Evolutionary conservation across 2,329 filamentous ascomycete species (phyloP), one percentile per base, ranked within the genome.

Genomic region (Lizonia empirigonia): DNA sequence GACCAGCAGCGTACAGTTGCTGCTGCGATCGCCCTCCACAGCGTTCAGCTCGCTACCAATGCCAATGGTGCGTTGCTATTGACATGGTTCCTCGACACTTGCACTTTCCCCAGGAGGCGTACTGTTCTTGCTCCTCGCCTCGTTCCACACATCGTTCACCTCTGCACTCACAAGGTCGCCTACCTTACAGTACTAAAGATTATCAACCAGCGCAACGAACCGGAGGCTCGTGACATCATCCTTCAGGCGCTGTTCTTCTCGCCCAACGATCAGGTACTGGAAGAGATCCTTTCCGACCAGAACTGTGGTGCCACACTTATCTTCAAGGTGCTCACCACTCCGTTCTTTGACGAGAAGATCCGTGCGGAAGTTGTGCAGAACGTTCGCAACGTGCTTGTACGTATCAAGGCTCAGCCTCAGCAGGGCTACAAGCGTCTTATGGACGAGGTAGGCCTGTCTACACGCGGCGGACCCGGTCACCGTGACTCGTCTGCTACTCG

Each of bases 361-460:
- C 88, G 94, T 38, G 80, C 82, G 36, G 90, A 97, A 65, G 91
- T 97, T 18, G 85, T 96, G 5, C 91, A 96, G 67, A 97, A 91
- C 51, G 90, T 99, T 42, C 91, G 93, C 68, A 90, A 86, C 64
- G 91, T 97, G 30, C 82, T 99, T 26, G 77, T 93, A 26, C 88
- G 89, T 65, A 87, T 97, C 74, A 97, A 97, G 78, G 93, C 91
- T 5, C 90, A 96, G 67, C 91, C 94, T 13, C 89, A 87, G 56
- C 94, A 97, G 76, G 94, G 94, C 44, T 99, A 99, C 79, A 99
- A 97, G 81, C 88, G 94, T 44, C 78, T 99, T 53, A 99, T 99
- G 94, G 94, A 99, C 67, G 94, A 99, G 72, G 94, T 99, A 62
- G 92, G 93, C 53, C 78, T 99, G 29, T 95, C 93, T 1, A 80